Base-by-base conservation (phyloP, 2,329 filamentous ascomycete genomes). In the Pleurostoma richardsiae region DNA sequence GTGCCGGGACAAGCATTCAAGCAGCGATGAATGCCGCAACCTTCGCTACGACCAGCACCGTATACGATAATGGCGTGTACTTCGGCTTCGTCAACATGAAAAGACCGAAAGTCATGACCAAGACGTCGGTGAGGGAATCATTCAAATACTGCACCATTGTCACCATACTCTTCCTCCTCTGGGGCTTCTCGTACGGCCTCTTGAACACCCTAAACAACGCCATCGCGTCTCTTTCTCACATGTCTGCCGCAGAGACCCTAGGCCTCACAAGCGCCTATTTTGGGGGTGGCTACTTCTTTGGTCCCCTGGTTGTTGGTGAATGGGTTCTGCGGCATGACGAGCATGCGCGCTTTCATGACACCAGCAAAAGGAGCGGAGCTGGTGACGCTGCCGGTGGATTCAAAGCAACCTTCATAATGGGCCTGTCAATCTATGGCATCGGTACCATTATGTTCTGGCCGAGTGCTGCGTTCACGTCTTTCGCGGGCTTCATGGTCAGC, bases 361-460 rank as follows among this genome's bases (percentile, higher is more conserved):
- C 63, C 51, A 63, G 64, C 31, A 62, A 64, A 52, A 53, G 53
- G 10, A 51, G 56, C 40, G 61, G 55, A 7, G 54, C 68, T 38
- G 58, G 68, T 43, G 67, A 74, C 29, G 69, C 68, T 30, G 68
- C 80, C 5, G 77, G 78, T 43, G 89, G 89, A 3, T 94, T 90
- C 68, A 87, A 89, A 54, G 82, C 82, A 39, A 89, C 87, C 0
- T 91, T 94, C 56, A 91, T 94, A 49, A 73, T 84, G 29, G 88
- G 88, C 1, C 71, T 92, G 4, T 77, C 76, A 53, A 83, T 92
- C 45, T 92, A 91, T 60, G 85, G 85, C 2, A 73, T 81, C 4
- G 86, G 85, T 2, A 88, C 86, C n/a, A 80, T 92, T 52, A 89
- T 90, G 68, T 91, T 92, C 68, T 94, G 88, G 88, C 88, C 88